Evolutionary conservation across 345 rosid species (phyloP).

Genomic region (Hevea brasiliensis): DNA sequence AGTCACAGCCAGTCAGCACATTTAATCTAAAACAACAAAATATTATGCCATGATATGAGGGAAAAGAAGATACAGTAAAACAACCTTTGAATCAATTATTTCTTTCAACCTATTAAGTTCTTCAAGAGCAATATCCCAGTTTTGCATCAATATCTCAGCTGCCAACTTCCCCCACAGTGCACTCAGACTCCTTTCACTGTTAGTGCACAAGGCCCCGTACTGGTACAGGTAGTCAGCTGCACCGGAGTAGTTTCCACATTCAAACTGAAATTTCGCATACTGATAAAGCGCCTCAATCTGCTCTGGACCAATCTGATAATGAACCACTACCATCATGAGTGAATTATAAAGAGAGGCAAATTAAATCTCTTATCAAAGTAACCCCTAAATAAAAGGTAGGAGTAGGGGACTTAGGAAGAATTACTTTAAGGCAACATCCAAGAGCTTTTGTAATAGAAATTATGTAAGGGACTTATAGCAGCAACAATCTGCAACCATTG

Average conservation of each 20-base stretch:
- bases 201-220: conserved; percentile 79
- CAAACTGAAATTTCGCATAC: conserved; percentile 97
- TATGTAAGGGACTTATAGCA: too few relatives aligned
- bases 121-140: conserved; percentile 91
- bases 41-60: neutral
- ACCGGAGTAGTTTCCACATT: conserved; percentile 98
- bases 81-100: conserved; percentile 89
- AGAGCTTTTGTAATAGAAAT: too few relatives aligned
- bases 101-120: conserved; percentile 94
- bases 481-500: neutral
- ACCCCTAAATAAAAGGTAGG: neutral
- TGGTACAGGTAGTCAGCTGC: conserved; percentile 97
- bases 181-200: conserved; percentile 79
- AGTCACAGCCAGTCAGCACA: conserved; percentile 1
- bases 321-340: neutral
- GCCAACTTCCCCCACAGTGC: conserved; percentile 99
- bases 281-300: conserved; percentile 97
- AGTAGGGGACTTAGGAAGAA: too few relatives aligned
- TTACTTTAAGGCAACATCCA: too few relatives aligned
- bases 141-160: conserved; percentile 93
- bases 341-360: too few relatives aligned
- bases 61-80: neutral
- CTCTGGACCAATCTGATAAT: conserved; percentile 82
- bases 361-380: neutral
- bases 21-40: neutral